Conservation (phyloP, 805 yeast species). For the Candida corydali region DNA sequence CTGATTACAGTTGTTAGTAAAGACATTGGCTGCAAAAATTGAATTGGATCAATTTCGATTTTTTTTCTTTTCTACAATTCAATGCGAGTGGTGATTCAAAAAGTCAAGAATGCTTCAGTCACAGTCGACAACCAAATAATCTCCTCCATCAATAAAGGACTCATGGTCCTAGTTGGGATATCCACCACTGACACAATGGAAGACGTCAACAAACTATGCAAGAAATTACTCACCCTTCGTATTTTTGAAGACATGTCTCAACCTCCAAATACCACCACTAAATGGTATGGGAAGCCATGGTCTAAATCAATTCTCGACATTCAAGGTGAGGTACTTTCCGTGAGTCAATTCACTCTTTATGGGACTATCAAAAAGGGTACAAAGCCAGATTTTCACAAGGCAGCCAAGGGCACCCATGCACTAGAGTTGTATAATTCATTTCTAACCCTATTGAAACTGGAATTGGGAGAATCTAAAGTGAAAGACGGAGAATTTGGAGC, state of each 20-base stretch:
- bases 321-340: slow-evolving; percentile 68
- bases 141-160: slow-evolving; percentile 70
- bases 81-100: slow-evolving; percentile 90
- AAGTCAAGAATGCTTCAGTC: slow-evolving; percentile 86
- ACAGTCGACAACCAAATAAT: slow-evolving; percentile 69
- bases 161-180: slow-evolving; percentile 81
- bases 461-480: slow-evolving; percentile 55
- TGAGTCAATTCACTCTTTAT: slow-evolving; percentile 88
- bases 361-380: slow-evolving; percentile 87
- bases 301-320: slow-evolving; percentile 58
- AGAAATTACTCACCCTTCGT: slow-evolving; percentile 60
- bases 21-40: background rate
- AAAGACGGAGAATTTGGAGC: slow-evolving; percentile 93
- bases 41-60: background rate
- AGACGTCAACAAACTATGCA: slow-evolving; percentile 67
- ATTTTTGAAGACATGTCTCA: slow-evolving; percentile 62
- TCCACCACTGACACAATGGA: slow-evolving; percentile 70
- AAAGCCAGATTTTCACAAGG: slow-evolving; percentile 91
- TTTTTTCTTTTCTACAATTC: background rate
- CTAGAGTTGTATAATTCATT: slow-evolving; percentile 50
- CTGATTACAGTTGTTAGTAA: too few relatives aligned
- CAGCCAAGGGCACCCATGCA: slow-evolving; percentile 74
- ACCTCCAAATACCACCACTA: slow-evolving; percentile 40
- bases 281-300: slow-evolving; percentile 71
- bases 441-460: slow-evolving; percentile 40